phyloP scores from a whole-genome alignment of 805 yeast genomes.

The Hanseniaspora pseudoguilliermondii region DNA sequence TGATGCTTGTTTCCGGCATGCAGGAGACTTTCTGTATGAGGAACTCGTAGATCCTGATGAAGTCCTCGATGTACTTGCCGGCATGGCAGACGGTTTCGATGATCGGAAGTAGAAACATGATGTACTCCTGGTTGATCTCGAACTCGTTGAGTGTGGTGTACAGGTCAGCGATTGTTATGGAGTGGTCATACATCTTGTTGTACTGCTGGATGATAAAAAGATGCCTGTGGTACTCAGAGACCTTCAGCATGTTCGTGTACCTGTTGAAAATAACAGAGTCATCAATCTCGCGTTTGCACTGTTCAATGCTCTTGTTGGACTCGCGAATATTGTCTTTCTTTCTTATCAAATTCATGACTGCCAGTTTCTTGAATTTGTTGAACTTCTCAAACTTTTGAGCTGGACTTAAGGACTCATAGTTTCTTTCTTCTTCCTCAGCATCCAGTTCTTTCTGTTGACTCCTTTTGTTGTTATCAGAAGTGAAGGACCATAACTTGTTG shows the following conservation, averaged over 20 bases:
- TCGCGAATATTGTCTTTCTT: not conserved
- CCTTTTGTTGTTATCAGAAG: not conserved
- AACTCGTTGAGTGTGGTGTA: conserved; percentile 1
- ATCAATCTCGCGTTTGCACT: conserved; percentile 6
- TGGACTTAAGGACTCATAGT: not conserved
- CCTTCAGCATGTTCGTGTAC: not conserved
- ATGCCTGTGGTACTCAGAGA: conserved; percentile 1
- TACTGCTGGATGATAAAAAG: not conserved
- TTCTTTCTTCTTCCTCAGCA: not conserved
- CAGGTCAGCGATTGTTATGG: not conserved
- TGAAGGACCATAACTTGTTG: not conserved
- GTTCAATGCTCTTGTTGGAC: not conserved
- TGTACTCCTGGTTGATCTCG: not conserved
- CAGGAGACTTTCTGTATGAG: not conserved
- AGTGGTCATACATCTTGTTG: conserved; percentile 8
- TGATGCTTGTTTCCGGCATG: not conserved
- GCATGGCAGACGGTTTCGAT: conserved; percentile 9
- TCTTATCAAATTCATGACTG: not conserved
- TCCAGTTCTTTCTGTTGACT: not conserved
- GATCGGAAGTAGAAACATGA: not conserved
- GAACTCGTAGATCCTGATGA: conserved; percentile 11
- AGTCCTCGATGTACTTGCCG: conserved; percentile 7
- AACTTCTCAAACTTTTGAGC: conserved; percentile 3
- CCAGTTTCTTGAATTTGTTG: conserved; percentile 4
- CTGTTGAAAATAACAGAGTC: conserved; percentile 8